Evolutionary conservation across 129 eudicot genomes (phyloP), one percentile per base, ranked within the genome.

Genomic region (Silybum marianum): DNA sequence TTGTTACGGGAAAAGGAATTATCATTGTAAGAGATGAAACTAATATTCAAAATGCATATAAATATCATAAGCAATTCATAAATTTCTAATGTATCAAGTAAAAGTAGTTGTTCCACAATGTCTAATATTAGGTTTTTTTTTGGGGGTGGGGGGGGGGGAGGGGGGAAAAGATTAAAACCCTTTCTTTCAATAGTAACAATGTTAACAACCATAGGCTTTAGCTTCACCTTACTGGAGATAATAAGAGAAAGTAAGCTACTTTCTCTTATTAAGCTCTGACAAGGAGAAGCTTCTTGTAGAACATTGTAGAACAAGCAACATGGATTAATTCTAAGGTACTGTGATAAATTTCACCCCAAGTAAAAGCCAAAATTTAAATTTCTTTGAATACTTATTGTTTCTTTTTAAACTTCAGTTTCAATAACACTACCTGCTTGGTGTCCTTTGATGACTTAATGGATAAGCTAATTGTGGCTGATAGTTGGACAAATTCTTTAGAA

Each of bases 21-120:
- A 40, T 25, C n/a, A 24, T 66, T 24, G 30, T 78, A 78, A 51
- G 16, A 16, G 81, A 18, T 39, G 28, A 77, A 78, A 78, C n/a
- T 13, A 38, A 39, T 24, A 22, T 11, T 22, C 19, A 40, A 67
- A 12, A 44, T 23, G 34, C 48, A 10, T 21, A 78, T 42, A 44
- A n/a, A 42, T 78, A 23, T 78, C 10, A 38, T 36, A 42, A 78
- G 25, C 58, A 19, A 48, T 69, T 28, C 16, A 28, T 14, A 58
- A 6, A 2, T 66, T 67, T 67, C 44, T 67, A 26, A 18, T 6
- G 14, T 19, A 7, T 6, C 7, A 32, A 70, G 58, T 46, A 48
- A 46, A 25, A 48, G 77, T 79, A 79, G 60, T 22, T 32, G 26
- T 51, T 51, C 25, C 3, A 8, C 2, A 54, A 39, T 5, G 14